Base-by-base conservation (phyloP, 2,329 filamentous ascomycete species). In the Sordariomycetes sp. region DNA sequence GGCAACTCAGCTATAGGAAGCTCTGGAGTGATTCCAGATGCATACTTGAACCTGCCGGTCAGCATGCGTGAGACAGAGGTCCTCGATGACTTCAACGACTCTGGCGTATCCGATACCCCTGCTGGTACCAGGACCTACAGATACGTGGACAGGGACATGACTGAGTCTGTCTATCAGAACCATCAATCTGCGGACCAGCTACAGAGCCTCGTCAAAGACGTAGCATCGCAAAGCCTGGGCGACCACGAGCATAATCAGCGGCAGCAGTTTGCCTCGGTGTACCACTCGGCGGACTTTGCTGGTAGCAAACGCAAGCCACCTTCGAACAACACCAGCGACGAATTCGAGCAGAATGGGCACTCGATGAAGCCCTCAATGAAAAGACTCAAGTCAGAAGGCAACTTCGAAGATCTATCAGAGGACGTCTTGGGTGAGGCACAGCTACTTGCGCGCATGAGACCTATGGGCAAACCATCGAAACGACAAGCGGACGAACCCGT, bases 401-500 rank as follows among this genome's bases (percentile, higher is more conserved):
- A 62, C 26, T 48, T 63, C 14, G 59, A 62, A 14, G 42, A 49
- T 4, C 26, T 57, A 11, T 41, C 53, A 6, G 50, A 59, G 15
- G 49, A 57, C 10, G 47, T 58, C 3, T 41, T 63, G 8, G 57
- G 59, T 21, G 69, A 75, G 38, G 61, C 58, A 32, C 57, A 51
- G 24, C 51, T 75, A 11, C 55, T 74, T 25, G 64, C 61, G 3
- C 57, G 60, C 19, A 54, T 78, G 3, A n/a, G n/a, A n/a, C n/a
- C n/a, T n/a, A n/a, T n/a, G n/a, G n/a, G n/a, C n/a, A n/a, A n/a
- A n/a, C 67, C 72, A 15, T 73, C 70, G 0, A 63, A 63, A n/a
- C 66, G 75, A 17, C 70, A 72, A 42, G 72, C 79, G 26, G 72
- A 79, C 43, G 57, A 61, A 15, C 68, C 70, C 4, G 64, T 76